Evolutionary conservation across 2,329 filamentous ascomycete genomes (phyloP), one percentile per base, ranked within the genome.

Genomic region (Rhinocladiella similis): DNA sequence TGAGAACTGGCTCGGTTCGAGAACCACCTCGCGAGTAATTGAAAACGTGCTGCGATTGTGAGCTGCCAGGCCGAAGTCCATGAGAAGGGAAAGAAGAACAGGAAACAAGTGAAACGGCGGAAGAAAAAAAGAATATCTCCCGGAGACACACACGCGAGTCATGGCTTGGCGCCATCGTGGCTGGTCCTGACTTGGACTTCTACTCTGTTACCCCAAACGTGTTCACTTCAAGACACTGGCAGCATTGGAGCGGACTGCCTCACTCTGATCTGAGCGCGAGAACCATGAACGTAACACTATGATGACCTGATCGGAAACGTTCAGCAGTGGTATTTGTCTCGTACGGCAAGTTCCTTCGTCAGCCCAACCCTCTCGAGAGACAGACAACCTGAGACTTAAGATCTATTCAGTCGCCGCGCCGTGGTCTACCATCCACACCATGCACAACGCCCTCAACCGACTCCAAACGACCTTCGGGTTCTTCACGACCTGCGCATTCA

Each of bases 381-480:
- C 25, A n/a, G n/a, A 27, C 25, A 7, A 27, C 25, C 4, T 27
- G 25, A 27, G 25, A 27, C 25, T 27, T 7, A 27, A 27, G n/a
- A 27, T 27, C 3, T 27, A n/a, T 27, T 27, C 25, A 27, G 25
- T 27, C 25, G n/a, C 25, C 25, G 4, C 25, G 25, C 4, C 25
- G 25, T 7, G 25, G 7, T 7, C 25, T 27, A n/a, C 7, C 7
- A 27, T 3, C 25, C 25, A 27, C 25, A 27, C 25, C 25, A 97
- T 99, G 94, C 88, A 97, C 76, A 95, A 90, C 70, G 84, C 88
- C 46, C 76, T 96, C 47, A 91, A 89, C 61, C 90, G 94, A 65
- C 74, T 88, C 65, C 94, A 99, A 75, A 93, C 91, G 77, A 87
- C 91, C 72, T 99, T 99, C 73, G 91, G 94, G 74, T 97, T 96